Base-by-base conservation (phyloP, 441 rosid genomes). In the Arabidopsis hybrid region DNA sequence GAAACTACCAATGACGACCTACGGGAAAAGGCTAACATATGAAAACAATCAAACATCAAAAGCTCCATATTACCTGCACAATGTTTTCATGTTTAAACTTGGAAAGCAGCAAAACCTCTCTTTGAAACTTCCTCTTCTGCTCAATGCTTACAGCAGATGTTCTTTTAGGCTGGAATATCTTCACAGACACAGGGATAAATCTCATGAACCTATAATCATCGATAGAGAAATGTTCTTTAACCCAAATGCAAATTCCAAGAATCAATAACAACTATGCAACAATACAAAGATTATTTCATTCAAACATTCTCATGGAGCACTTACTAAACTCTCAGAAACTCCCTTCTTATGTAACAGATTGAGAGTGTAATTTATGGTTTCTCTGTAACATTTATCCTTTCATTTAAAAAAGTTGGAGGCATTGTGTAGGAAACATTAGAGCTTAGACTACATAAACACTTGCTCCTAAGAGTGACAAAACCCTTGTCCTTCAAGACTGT, bases 41-140 rank as follows among this genome's bases (percentile, higher is more conserved):
- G 61, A 56, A 45, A 17, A 56, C 6, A 65, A 46, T 10, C n/a
- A 56, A 40, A 14, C 35, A 58, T 32, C n/a, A 38, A 53, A 72
- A 17, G 45, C 40, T 46, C 36, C 12, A 36, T 34, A 16, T 36
- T 79, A 91, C 94, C 94, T 86, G 85, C 32, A 91, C 85, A 70
- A 91, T 72, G 51, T 88, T 91, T 56, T 80, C 84, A 79, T 91
- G 97, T 29, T 78, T 69, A 72, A 74, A 53, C 77, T 73, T 88
- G 35, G 97, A 81, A 65, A 88, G 89, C 63, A 89, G 49, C 21
- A 74, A 50, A 75, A 91, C 91, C 81, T 91, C 97, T 69, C 91
- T 85, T 67, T 80, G 84, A 71, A 91, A 89, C 74, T 69, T 86
- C 65, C 70, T 79, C 75, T 88, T 88, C 74, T 71, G 82, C 65